Conservation (phyloP, 164 flowering plant genomes). For the Aristolochia contorta region DNA sequence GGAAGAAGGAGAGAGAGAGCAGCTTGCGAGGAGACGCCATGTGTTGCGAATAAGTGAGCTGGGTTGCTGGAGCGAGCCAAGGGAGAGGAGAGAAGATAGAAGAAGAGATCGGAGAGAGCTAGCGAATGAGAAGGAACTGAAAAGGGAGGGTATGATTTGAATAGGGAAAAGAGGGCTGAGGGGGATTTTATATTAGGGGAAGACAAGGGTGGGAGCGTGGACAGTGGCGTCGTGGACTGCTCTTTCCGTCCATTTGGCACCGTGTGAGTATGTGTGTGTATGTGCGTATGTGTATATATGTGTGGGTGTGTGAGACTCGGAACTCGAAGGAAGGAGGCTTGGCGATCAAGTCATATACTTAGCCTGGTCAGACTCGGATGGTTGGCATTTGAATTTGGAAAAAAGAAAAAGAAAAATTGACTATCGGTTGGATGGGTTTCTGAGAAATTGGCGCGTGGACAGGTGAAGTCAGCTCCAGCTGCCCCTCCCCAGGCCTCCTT, state of each 20-base stretch:
- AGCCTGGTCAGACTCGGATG: neutral
- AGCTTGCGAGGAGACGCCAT: conserved; percentile 1
- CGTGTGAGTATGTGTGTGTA: too few relatives aligned
- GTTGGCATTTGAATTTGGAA: too few relatives aligned
- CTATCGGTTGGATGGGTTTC: neutral
- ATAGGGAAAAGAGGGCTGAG: neutral
- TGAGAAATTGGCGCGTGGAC: neutral
- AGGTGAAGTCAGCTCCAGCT: neutral
- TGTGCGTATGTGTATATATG: too few relatives aligned
- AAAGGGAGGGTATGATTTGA: neutral
- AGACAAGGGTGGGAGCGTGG: neutral
- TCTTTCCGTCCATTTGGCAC: too few relatives aligned
- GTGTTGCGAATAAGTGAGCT: neutral
- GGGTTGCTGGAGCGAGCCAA: neutral
- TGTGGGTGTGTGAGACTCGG: too few relatives aligned
- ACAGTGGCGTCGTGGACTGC: too few relatives aligned
- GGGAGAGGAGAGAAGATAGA: neutral
- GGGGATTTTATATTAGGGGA: neutral
- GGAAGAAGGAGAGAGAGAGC: conserved; percentile 2
- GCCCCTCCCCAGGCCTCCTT: too few relatives aligned
- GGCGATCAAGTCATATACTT: neutral
- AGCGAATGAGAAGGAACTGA: neutral
- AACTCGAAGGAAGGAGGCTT: too few relatives aligned
- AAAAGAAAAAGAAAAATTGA: too few relatives aligned
- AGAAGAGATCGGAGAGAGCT: too few relatives aligned